These are phyloP conservation scores for Filosporella fistucella DNA, from an alignment of 495 filamentous ascomycete genomes.

Conservation along the genomic window DNA sequence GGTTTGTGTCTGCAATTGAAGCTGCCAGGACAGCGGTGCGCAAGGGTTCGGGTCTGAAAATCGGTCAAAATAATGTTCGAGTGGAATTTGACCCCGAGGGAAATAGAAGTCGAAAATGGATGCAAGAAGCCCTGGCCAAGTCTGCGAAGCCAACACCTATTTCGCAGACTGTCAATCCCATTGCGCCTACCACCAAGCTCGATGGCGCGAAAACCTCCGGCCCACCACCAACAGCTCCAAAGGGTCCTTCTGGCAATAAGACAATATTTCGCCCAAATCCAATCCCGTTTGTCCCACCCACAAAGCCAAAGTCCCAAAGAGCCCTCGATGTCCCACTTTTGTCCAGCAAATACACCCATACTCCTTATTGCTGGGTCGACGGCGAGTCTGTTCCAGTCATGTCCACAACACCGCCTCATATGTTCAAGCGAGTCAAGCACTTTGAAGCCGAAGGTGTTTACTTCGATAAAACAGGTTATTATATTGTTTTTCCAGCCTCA, in stretches of 20 bases:
- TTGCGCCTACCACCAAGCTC: conserved; percentile 17
- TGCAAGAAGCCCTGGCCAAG: conserved; percentile 66
- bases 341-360: conserved; percentile 61
- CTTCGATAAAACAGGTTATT: conserved; percentile 82
- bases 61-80: conserved; percentile 67
- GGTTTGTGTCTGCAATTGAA: conserved; percentile 59
- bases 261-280: conserved; percentile 16
- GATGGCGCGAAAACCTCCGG: conserved; percentile 42
- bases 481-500: conserved; percentile 78
- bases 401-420: conserved; percentile 72
- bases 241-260: conserved; percentile 53
- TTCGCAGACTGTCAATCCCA: conserved; percentile 21
- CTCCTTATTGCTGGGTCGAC: conserved; percentile 91
- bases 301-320: conserved; percentile 41
- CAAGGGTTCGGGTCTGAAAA: conserved; percentile 60
- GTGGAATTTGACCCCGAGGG: conserved; percentile 90
- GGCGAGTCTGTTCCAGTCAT: conserved; percentile 86
- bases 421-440: conserved; percentile 79
- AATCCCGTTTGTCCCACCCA: conserved; percentile 27
- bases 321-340: conserved; percentile 57
- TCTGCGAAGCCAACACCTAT: conserved; percentile 12
- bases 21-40: conserved; percentile 75
- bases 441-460: conserved; percentile 74
- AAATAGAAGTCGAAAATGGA: conserved; percentile 65
- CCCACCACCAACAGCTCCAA: conserved; percentile 77